These are phyloP conservation scores for Blastocladiella emersonii DNA, from an alignment of 371 early-diverging fungal genomes.

Conservation along the genomic window DNA sequence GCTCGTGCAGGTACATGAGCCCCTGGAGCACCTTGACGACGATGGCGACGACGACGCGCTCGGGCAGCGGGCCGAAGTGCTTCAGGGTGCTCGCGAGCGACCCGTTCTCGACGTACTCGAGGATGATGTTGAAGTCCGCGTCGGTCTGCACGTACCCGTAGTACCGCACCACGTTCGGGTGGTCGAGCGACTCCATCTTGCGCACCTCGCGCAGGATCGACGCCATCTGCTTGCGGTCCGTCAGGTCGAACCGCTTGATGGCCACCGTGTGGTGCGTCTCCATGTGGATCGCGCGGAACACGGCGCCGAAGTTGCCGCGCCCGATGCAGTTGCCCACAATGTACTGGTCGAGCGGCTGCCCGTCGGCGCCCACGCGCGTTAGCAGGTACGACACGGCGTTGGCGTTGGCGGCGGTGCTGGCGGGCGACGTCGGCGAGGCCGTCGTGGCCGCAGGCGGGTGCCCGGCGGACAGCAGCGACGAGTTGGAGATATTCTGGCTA, in stretches of 20 bases:
- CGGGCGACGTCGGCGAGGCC: too few species aligned
- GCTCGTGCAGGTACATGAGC: conserved; percentile 19
- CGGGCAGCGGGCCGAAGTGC: conserved; percentile 57
- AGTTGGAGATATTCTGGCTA: too few species aligned
- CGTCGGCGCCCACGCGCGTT: not conserved
- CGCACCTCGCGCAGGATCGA: conserved; percentile 13
- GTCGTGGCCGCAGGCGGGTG: too few species aligned
- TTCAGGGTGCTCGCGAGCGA: conserved; percentile 50
- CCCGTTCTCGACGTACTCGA: conserved; percentile 83
- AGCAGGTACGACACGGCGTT: too few species aligned
- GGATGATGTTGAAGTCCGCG: conserved; percentile 62
- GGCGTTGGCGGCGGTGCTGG: too few species aligned
- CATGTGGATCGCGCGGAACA: conserved; percentile 14
- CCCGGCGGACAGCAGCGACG: too few species aligned
- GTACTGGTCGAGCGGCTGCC: not conserved
- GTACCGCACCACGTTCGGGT: conserved; percentile 23
- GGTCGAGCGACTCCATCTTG: conserved; percentile 18
- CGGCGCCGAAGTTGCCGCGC: conserved; percentile 23
- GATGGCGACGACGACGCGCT: conserved; percentile 31
- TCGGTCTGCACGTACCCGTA: conserved; percentile 43
- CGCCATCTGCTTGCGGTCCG: conserved; percentile 13
- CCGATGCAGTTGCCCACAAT: conserved; percentile 21
- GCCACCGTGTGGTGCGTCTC: conserved; percentile 16
- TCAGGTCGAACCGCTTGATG: conserved; percentile 16
- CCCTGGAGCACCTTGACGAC: conserved; percentile 18